Conservation (phyloP, 73 alveolate species). For the Uronychia setigera region DNA sequence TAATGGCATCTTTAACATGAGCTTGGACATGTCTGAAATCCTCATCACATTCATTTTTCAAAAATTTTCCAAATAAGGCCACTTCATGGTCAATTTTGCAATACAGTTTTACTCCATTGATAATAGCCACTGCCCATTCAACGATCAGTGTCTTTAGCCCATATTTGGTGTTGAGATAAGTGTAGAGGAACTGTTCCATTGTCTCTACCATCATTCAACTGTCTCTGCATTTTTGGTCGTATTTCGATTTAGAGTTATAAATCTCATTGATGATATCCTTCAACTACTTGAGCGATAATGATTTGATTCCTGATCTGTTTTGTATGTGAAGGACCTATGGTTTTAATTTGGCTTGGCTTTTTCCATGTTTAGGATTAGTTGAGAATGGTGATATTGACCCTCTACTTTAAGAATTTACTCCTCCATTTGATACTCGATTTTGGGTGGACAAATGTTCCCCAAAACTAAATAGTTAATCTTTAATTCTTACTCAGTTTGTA, state of each 20-base stretch:
- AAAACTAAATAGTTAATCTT: too few relatives aligned
- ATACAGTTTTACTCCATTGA: slow-evolving; percentile 62
- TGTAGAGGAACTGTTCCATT: slow-evolving; percentile 66
- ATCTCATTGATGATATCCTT: slow-evolving; percentile 58
- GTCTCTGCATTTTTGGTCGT: slow-evolving; percentile 62
- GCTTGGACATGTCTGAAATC: slow-evolving; percentile 44
- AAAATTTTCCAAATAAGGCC: slow-evolving; percentile 66
- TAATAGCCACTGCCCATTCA: slow-evolving; percentile 69
- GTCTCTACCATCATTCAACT: slow-evolving; percentile 63
- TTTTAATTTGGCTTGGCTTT: too few relatives aligned
- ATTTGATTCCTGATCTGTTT: background rate
- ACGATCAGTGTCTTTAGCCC: slow-evolving; percentile 62
- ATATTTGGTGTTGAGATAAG: slow-evolving; percentile 62
- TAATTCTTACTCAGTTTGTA: too few relatives aligned
- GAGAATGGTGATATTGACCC: too few relatives aligned
- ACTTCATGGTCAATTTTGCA: slow-evolving; percentile 60
- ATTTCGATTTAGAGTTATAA: slow-evolving; percentile 47
- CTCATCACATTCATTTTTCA: slow-evolving; percentile 72
- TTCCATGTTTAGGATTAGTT: too few relatives aligned
- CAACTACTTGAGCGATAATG: slow-evolving; percentile 42
- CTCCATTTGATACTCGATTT: too few relatives aligned
- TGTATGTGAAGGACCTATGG: too few relatives aligned
- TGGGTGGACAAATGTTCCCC: too few relatives aligned
- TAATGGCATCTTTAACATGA: slow-evolving; percentile 60
- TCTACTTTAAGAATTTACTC: too few relatives aligned